phyloP scores from a whole-genome alignment of 495 filamentous ascomycete species.

The Bacidia gigantensis region DNA sequence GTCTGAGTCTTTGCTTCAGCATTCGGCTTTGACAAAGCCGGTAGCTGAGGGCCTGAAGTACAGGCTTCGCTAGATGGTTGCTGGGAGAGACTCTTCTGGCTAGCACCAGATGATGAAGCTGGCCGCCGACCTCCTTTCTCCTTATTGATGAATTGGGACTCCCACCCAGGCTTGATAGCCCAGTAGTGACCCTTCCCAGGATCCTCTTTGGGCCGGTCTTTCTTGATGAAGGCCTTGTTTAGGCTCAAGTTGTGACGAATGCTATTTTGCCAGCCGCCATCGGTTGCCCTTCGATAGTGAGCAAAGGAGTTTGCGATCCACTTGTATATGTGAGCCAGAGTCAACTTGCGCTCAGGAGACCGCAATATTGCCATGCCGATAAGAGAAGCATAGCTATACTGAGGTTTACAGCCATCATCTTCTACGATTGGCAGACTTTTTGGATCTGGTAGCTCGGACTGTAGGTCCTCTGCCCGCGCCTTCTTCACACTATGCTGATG shows the following conservation, averaged over 20 bases:
- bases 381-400: constrained; percentile 84
- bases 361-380: constrained; percentile 96
- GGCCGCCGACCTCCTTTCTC: constrained; percentile 56
- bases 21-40: background rate
- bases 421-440: constrained; percentile 65
- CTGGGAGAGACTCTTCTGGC: constrained; percentile 12
- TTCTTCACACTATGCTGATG: constrained; percentile 59
- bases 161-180: constrained; percentile 78
- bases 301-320: constrained; percentile 93
- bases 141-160: constrained; percentile 66
- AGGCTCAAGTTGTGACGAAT: constrained; percentile 97
- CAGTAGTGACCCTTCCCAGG: constrained; percentile 98
- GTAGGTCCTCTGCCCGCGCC: constrained; percentile 33
- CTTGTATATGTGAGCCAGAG: constrained; percentile 95
- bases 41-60: constrained; percentile 12
- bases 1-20: constrained; percentile 12
- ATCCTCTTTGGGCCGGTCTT: constrained; percentile 92
- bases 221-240: constrained; percentile 94
- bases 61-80: constrained; percentile 13
- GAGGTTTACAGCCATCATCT: constrained; percentile 82
- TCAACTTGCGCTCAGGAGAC: constrained; percentile 68
- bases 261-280: constrained; percentile 95
- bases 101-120: constrained; percentile 23
- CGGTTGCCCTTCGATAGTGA: constrained; percentile 61
- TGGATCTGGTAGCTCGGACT: constrained; percentile 48